Evolutionary conservation across 202 grass and related monocot species (phyloP), one percentile per base, ranked within the genome.

Genomic region (Alloteropsis angusta): DNA sequence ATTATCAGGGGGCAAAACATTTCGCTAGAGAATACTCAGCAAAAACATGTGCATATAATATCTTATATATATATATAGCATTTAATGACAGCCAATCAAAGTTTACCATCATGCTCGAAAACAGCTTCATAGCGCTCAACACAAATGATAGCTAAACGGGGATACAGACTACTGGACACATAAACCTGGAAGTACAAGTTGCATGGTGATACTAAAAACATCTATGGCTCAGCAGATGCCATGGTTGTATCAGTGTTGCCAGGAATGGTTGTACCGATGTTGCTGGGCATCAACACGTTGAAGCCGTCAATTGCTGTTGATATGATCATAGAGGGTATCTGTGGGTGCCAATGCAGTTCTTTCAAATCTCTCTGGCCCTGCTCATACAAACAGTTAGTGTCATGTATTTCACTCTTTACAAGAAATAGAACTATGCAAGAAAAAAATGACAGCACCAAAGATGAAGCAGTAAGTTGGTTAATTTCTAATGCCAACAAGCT

Each of bases 301-400:
- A 92, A 94, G 54, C 91, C 87, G 72, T 94, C 91, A 2, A 82
- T 75, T 41, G 95, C 87, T 1, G 95, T 98, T 17, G 89, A 98
- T 62, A 92, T 25, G 72, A 97, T 87, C 91, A 94, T 90, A 19
- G 87, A 82, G 46, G 95, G 95, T 80, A 97, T 94, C 72, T 92
- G 89, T 26, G 85, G 50, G 70, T 97, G 89, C 87, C 91, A 97
- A 50, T 97, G 94, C 85, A 94, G n/a, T 83, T 97, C 91, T 80
- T 97, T 97, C 81, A 92, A 83, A 81, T 94, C 89, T 82, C 88
- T 97, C 76, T 97, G 94, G 67, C 94, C 94, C 91, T 94, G 78
- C 22, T 52, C 36, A 87, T 35, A 25, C 3, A 57, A 47, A 86
- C 32, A 56, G 42, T 21, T 7, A 78, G 48, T 3, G 73, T 12